A percentile compares a stretch with the other conserved stretches of the same genome.
phyloP scores from a whole-genome alignment of 805 yeast species.

The Phaffomyces opuntiae region DNA sequence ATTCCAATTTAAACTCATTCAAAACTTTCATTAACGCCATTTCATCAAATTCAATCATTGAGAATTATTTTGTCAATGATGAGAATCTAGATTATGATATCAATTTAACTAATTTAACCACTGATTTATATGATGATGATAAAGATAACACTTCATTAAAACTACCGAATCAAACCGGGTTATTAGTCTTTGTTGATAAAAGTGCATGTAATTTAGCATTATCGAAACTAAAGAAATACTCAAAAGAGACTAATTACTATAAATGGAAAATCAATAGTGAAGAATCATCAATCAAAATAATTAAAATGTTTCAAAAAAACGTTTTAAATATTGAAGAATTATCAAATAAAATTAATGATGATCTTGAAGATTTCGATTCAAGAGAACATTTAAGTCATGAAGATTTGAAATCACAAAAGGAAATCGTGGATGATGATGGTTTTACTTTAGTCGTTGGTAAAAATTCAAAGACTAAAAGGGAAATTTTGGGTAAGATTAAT shows the following conservation, averaged over 20 bases:
- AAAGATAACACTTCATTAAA: constrained; percentile 26
- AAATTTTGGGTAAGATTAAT: constrained; percentile 52
- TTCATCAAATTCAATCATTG: constrained; percentile 60
- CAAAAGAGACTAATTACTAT: constrained; percentile 28
- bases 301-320: constrained; percentile 31
- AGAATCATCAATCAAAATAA: constrained; percentile 35
- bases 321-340: constrained; percentile 40
- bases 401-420: constrained; percentile 45
- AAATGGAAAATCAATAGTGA: constrained; percentile 19
- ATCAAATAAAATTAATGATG: constrained; percentile 50
- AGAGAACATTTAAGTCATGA: constrained; percentile 60
- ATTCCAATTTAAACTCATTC: constrained; percentile 50
- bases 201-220: constrained; percentile 60
- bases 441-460: constrained; percentile 86
- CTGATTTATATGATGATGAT: constrained; percentile 38
- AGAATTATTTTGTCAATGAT: constrained; percentile 36
- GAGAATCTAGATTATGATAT: constrained; percentile 39
- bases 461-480: constrained; percentile 74
- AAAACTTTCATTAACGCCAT: constrained; percentile 23
- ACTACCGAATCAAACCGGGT: constrained; percentile 68
- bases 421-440: constrained; percentile 85
- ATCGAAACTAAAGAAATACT: constrained; percentile 46
- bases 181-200: constrained; percentile 69
- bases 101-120: constrained; percentile 52
- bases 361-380: constrained; percentile 58